Base-by-base conservation (phyloP, 805 yeast genomes). In the Priceomyces haplophilus region DNA sequence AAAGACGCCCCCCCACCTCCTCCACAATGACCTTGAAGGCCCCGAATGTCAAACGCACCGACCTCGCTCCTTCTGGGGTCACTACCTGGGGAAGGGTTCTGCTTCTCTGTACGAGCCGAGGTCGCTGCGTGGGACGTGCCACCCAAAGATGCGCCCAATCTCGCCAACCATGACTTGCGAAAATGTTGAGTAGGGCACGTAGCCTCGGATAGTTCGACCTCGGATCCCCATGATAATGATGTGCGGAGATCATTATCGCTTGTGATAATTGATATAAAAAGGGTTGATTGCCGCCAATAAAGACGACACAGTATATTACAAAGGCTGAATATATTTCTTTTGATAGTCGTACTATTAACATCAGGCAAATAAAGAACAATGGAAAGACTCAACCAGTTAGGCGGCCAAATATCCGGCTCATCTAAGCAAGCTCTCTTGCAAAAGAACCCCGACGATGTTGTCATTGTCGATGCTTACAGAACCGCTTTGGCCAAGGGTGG, bases 401-500 rank as follows among this genome's bases (percentile, higher is more conserved):
- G 67, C 38, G 73, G 74, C 41, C 75, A 70, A 56, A 61, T 70
- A 52, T 60, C 52, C 43, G 72, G 72, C 34, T 63, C 65, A 34
- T 53, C 73, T 34, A 69, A 67, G 49, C 71, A 69, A 54, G 53
- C 71, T 44, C 51, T 78, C 41, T 55, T 64, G 43, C 72, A 76
- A 48, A 83, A 85, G 66, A 75, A 78, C 64, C 83, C 91, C 3
- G 88, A 87, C 52, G 98, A 91, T 63, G 95, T 91, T 31, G 97
- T 91, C 34, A 81, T 91, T 44, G 89, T 88, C 29, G 83, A 81
- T 38, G 96, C 97, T 25, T 83, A 86, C 73, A 80, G 98, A 69
- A 87, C 97, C 3, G 91, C 98, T 23, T 73, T 88, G 48, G 80
- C 95, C 39, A 87, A 80, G 65, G 97, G 93, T 31, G 88, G 91